Base-by-base conservation (phyloP, 371 early-diverging fungal genomes). In the Apophysomyces variabilis region DNA sequence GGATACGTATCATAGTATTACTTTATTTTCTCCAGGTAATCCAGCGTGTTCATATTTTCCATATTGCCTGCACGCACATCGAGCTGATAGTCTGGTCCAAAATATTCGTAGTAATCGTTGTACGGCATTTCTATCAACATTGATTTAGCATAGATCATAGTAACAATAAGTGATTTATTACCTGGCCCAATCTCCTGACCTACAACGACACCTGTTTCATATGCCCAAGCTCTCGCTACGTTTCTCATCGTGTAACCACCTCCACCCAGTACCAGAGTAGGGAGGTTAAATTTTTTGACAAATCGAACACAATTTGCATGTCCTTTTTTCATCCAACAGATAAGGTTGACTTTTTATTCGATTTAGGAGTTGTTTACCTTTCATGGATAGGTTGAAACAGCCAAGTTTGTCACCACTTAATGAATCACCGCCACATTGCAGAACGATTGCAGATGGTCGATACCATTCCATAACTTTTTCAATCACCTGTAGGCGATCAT, bases 361-460 rank as follows among this genome's bases (percentile, higher is more conserved):
- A 26, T 26, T 26, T 26, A 26, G 32, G 26, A 43, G 44, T 36
- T 7, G 5, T 32, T 60, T 77, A 86, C 94, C 93, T 70, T 83
- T 83, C 92, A 96, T 93, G 4, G 96, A 95, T 35, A 99, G 76
- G 80, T 99, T 99, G 79, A 99, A 99, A 73, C 98, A 96, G 26
- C 99, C 99, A 46, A 99, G 85, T 60, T 97, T 92, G 78, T 99
- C 99, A 9, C 99, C 99, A 45, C 95, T 92, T n/a, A 99, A 80
- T 11, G 99, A 99, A 74, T 99, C 99, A 4, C 99, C 98, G 63
- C 99, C 99, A 78, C 98, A 98, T 80, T 99, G 99, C 71, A 99
- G 73, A n/a, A 99, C 97, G 59, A 99, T 89, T 0, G 93, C 99
- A 39, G 92, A 92, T 14, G 99, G 99, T 38, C 90, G 85, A 81